Base-by-base conservation (phyloP, 495 filamentous ascomycete species). In the Aspergillus carlsbadensis region DNA sequence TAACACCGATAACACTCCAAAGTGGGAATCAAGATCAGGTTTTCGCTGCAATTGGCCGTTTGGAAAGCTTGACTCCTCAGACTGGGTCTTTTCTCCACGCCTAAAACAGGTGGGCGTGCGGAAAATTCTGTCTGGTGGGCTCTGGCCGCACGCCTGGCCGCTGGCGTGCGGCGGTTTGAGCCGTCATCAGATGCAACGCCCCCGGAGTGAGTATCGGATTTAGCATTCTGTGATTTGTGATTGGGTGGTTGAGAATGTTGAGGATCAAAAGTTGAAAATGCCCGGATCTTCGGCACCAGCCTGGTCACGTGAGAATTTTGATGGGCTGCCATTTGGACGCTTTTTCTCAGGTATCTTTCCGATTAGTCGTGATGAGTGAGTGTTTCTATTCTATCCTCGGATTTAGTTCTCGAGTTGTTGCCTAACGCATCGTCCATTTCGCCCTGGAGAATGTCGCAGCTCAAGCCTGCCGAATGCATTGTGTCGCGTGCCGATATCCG, bases 61-160 rank as follows among this genome's bases (percentile, higher is more conserved):
- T 14, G n/a, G 29, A 55, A 52, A 57, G 55, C 46, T 57, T 57
- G 55, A 57, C 55, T 7, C 35, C 18, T 41, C 15, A 11, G 39
- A 13, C 37, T 43, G 50, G 50, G 50, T 18, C 37, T 22, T 43
- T 22, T 34, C 36, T 29, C 37, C 22, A 40, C 24, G 21, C n/a
- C 21, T n/a, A 22, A 20, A 10, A 43, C 11, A n/a, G 18, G 26
- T 20, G 39, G 17, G 6, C n/a, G 31, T 21, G 39, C 13, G 37
- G 31, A 42, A 43, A 52, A 52, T 33, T 39, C 29, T 22, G 18
- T 22, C 5, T 45, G 15, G 6, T 14, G 22, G 34, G n/a, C n/a
- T n/a, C n/a, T n/a, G n/a, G n/a, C n/a, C n/a, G n/a, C n/a, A n/a
- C n/a, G n/a, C n/a, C n/a, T n/a, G 26, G 26, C 26, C 26, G 26